Conservation (phyloP, 2,329 filamentous ascomycete genomes). For the Grosmannia huntii region DNA sequence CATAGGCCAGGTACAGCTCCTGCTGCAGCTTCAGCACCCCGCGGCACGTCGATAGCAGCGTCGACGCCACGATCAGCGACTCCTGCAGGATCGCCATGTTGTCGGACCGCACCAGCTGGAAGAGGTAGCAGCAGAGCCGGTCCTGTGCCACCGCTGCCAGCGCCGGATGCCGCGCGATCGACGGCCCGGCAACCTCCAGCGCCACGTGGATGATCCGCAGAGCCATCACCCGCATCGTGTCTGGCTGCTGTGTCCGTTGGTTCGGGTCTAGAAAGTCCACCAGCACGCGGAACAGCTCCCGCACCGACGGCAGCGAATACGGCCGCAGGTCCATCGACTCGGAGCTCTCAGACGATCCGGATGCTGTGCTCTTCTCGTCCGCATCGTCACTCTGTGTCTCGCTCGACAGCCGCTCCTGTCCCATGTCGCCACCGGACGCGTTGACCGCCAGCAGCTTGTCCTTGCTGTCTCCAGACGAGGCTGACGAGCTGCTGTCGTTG, state of each 20-base stretch:
- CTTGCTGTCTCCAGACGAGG: background rate
- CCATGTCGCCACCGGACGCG: background rate
- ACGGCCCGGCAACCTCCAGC: conserved; percentile 87
- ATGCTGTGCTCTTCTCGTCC: conserved; percentile 10
- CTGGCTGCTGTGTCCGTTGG: conserved; percentile 83
- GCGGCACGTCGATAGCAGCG: conserved; percentile 79
- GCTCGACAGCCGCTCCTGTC: background rate
- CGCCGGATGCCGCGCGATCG: conserved; percentile 83
- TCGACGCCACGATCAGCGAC: conserved; percentile 82
- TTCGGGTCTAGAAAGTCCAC: conserved; percentile 91
- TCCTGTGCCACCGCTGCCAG: conserved; percentile 83
- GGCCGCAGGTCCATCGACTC: conserved; percentile 57
- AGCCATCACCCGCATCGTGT: conserved; percentile 95
- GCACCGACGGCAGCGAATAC: conserved; percentile 86
- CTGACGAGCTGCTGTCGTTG: background rate
- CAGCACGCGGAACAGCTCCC: conserved; percentile 85
- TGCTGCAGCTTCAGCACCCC: conserved; percentile 89
- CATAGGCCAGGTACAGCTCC: conserved; percentile 86
- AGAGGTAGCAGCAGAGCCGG: conserved; percentile 82
- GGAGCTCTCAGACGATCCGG: conserved; percentile 15
- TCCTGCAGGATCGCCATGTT: conserved; percentile 93
- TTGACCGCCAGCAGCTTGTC: background rate
- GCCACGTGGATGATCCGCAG: conserved; percentile 94
- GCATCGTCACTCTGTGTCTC: conserved; percentile 7
- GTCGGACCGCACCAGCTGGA: conserved; percentile 90